These are phyloP conservation scores for Spergularia bocconei DNA, from an alignment of 148 eudicot genomes.

Conservation along the genomic window DNA sequence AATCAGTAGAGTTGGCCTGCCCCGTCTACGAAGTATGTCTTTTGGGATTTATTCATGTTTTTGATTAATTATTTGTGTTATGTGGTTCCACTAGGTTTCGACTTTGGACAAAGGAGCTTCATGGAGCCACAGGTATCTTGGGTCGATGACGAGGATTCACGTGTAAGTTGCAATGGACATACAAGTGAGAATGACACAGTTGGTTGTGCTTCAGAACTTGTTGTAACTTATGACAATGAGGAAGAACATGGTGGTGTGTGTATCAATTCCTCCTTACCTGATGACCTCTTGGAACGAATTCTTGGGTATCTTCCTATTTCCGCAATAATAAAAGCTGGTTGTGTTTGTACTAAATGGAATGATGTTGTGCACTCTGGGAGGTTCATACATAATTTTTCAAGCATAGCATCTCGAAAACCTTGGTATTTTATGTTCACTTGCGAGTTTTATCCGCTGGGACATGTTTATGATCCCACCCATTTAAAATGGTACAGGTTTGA, in stretches of 20 bases:
- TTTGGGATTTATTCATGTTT: too few relatives aligned
- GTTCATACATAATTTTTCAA: slow-evolving; percentile 12
- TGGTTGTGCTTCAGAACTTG: slow-evolving; percentile 1
- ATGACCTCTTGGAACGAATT: slow-evolving; percentile 40
- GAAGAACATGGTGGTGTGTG: slow-evolving; percentile 17
- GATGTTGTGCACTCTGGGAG: slow-evolving; percentile 28
- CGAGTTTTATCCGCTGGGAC: slow-evolving; percentile 32
- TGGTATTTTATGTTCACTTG: slow-evolving; percentile 53
- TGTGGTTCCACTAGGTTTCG: not conserved
- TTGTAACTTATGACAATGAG: slow-evolving; percentile 1
- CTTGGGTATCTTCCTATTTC: slow-evolving; percentile 37
- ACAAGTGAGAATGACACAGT: slow-evolving; percentile 1
- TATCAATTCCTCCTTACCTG: slow-evolving; percentile 37
- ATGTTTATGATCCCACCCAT: slow-evolving; percentile 38
- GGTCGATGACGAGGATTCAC: slow-evolving; percentile 5
- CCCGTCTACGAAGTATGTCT: not conserved
- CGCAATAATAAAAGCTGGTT: slow-evolving; percentile 25
- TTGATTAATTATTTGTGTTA: not conserved
- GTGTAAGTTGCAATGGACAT: not conserved
- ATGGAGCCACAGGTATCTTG: slow-evolving; percentile 23
- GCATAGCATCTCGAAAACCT: slow-evolving; percentile 26
- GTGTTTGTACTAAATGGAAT: slow-evolving; percentile 50
- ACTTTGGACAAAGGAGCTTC: not conserved
- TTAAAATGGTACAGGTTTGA: slow-evolving; percentile 35
- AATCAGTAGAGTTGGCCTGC: not conserved